Base-by-base conservation (phyloP, 139 green algal species). In the Chlorella sp. region DNA sequence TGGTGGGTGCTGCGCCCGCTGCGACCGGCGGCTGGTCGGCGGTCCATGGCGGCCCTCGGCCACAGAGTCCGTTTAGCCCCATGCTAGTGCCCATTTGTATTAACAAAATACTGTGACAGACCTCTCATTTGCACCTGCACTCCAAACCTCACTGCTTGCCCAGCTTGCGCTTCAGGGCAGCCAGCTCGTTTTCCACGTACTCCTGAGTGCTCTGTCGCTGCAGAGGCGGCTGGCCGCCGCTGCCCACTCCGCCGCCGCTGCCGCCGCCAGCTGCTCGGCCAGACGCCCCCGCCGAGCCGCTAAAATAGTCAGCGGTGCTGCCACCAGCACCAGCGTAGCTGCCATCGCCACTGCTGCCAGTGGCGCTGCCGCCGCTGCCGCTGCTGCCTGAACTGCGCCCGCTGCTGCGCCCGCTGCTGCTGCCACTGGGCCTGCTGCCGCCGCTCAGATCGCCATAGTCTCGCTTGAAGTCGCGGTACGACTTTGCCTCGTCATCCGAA, bases 111-210 rank as follows among this genome's bases (percentile, higher is more conserved):
- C n/a, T n/a, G n/a, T n/a, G n/a, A n/a, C n/a, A n/a, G n/a, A n/a
- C n/a, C n/a, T n/a, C n/a, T n/a, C n/a, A n/a, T n/a, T n/a, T n/a
- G n/a, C n/a, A n/a, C 44, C 44, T 1, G 26, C 32, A 71, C 25
- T 28, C 57, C 6, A 38, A 34, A 16, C 64, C 41, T 70, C 47
- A 90, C 65, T 91, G 57, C 32, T 86, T 62, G 30, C 83, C 84
- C 30, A 92, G 68, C 47, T 94, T 91, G n/a, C 85, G 74, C 73
- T 92, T 94, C 26, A 94, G 57, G 1, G 87, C 80, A 25, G 68
- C 83, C 16, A 94, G 84, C 81, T 89, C 78, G 9, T 89, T 86
- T 41, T 94, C 91, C 4, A 92, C 86, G 0, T 88, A 86, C 13
- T 87, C 64, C 13, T 25, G 34, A 0, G 69, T 64, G 63, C 71